These are phyloP conservation scores for Euphorbia tirucalli DNA, from an alignment of 345 rosid genomes.

Conservation along the genomic window DNA sequence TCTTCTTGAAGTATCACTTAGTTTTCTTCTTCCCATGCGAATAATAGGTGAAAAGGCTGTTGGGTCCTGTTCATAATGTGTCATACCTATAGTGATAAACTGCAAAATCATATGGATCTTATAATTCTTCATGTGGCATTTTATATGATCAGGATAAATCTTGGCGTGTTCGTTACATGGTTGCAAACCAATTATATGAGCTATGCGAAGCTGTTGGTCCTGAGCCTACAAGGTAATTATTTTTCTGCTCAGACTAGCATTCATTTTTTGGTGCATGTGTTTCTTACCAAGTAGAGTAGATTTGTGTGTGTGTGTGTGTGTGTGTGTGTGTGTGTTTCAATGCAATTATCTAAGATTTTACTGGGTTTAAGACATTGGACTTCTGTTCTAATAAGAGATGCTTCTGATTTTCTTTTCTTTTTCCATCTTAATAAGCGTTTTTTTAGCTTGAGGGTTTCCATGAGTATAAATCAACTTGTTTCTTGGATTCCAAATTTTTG, in stretches of 20 bases:
- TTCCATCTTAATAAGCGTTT: neutral
- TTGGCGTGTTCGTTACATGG: constrained; percentile 98
- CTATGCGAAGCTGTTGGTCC: constrained; percentile 97
- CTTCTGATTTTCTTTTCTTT: neutral
- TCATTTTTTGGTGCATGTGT: neutral
- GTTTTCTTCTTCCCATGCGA: neutral
- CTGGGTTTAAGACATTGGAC: neutral
- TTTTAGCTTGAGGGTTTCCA: neutral
- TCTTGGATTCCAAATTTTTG: neutral
- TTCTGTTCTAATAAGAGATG: neutral
- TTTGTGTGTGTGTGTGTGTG: too few species aligned
- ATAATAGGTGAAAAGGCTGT: neutral
- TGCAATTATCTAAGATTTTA: neutral
- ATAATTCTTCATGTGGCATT: constrained; percentile 2
- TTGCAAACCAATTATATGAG: constrained; percentile 94
- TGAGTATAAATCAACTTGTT: constrained; percentile 1
- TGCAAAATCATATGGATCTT: neutral
- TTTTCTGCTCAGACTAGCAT: neutral
- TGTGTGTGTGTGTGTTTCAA: too few species aligned
- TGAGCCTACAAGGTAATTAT: constrained; percentile 78
- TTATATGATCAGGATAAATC: constrained; percentile 71
- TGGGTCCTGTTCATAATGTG: neutral
- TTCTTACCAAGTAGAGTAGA: too few species aligned
- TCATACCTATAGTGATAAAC: neutral
- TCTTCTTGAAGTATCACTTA: neutral